Conservation (phyloP, 2,329 filamentous ascomycete genomes). For the Davidsoniella australis region DNA sequence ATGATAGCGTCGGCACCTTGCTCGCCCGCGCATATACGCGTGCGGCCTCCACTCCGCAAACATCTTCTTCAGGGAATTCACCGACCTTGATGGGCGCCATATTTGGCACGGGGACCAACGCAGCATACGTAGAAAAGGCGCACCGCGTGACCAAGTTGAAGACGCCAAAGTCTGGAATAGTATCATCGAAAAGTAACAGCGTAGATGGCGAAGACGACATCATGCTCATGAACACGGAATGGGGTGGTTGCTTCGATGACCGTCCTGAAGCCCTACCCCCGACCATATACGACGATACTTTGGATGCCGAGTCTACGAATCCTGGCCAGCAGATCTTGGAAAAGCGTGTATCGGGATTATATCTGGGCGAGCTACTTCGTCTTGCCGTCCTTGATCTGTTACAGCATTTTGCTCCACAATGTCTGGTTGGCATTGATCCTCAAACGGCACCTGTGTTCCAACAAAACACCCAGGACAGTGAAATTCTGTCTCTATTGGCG, state of each 20-base stretch:
- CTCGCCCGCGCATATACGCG: conserved; percentile 64
- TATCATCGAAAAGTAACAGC: conserved; percentile 16
- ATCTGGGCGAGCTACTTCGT: conserved; percentile 59
- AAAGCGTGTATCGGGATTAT: conserved; percentile 70
- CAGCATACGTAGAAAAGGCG: conserved; percentile 62
- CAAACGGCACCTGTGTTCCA: conserved; percentile 28
- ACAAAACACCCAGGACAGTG: conserved; percentile 52
- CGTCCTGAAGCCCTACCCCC: conserved; percentile 50
- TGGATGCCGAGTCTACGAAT: conserved; percentile 53
- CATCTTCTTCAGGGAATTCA: no score
- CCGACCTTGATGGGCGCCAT: conserved; percentile 59
- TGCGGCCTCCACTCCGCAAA: conserved; percentile 19
- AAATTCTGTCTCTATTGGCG: conserved; percentile 38
- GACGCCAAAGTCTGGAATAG: background rate
- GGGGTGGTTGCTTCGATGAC: conserved; percentile 61
- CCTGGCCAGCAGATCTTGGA: conserved; percentile 69
- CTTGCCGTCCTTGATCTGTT: conserved; percentile 37
- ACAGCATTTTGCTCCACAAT: background rate
- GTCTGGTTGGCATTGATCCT: background rate
- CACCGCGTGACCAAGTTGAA: conserved; percentile 42
- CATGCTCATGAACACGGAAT: conserved; percentile 71
- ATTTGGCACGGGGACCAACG: conserved; percentile 69
- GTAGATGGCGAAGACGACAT: conserved; percentile 46
- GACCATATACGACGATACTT: conserved; percentile 47
- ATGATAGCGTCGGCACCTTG: conserved; percentile 65